Base-by-base conservation (phyloP, 257 asterid genomes). In the Buddleja alternifolia region DNA sequence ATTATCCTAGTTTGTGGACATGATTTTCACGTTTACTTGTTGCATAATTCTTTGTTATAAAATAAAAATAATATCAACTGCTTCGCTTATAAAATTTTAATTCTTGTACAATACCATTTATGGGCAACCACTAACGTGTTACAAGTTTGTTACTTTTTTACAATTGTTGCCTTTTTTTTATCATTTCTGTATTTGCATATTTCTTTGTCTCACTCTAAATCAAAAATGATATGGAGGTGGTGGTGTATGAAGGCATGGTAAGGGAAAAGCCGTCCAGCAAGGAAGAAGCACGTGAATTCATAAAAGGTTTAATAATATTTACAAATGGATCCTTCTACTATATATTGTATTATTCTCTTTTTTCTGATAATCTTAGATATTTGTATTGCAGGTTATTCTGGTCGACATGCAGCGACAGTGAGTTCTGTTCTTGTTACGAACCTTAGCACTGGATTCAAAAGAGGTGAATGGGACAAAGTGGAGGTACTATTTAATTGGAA, bases 251-350 rank as follows among this genome's bases (percentile, higher is more conserved):
- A 85, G 97, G 97, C 81, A 40, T 47, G 66, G 70, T 94, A 78
- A 86, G 97, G 84, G 97, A 94, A 77, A 94, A 94, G 66, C 97
- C 99, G 66, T 87, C 96, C 53, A 80, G 81, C 81, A 77, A 78
- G 84, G 97, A 88, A 70, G 99, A 94, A 80, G 99, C 97, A 60
- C 88, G 95, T 5, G 70, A 91, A 74, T 94, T 82, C 80, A 73
- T 94, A 64, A 76, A 86, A 86, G 96, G 97, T 88, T 64, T 61
- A 44, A 60, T 70, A 37, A 39, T 56, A 40, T 63, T 53, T 75
- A 36, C 48, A n/a, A 25, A n/a, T 12, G 17, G 8, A 44, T 70
- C 65, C 51, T 50, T 60, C 58, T 62, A 17, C 42, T 70, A 12
- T 67, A 12, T 53, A 40, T 34, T 44, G n/a, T 47, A 7, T 19